Base-by-base conservation (phyloP, 768 basidiomycete genomes). In the Glaciozyma antarctica region DNA sequence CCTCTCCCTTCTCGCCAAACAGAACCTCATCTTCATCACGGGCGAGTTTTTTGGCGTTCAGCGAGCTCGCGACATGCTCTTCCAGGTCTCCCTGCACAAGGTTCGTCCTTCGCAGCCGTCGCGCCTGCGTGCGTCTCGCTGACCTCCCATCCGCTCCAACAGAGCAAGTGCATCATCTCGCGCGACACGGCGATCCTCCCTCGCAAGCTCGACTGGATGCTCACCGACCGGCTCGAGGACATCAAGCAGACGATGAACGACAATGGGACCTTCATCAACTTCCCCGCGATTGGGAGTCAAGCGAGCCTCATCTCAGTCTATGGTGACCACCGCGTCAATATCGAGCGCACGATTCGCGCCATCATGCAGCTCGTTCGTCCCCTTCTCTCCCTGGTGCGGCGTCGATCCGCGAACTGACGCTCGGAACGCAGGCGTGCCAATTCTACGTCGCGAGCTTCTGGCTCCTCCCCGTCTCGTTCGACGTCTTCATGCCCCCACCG, bases 31-130 rank as follows among this genome's bases (percentile, higher is more conserved):
- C 66, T 99, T 89, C 87, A 92, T 99, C 72, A 97, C 94, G 0
- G 94, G 94, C 49, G 94, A 97, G 77, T 95, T 94, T 75, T 94
- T 97, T 69, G 89, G 89, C 22, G 93, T 97, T 16, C 90, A 94
- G 75, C 80, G 94, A 58, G 94, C 94, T 16, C 82, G 89, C 69
- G 94, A 97, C 74, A 97, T 95, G 93, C 78, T 99, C 15, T 86
- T 85, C 76, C 88, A 93, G 75, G 81, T 90, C 24, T 88, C 92
- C 9, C 79, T 86, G 63, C 86, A 82, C 74, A 97, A 97, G 83
- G 92, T 89, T 65, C 41, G 81, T 74, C 24, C 10, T 58, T 5
- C 26, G 47, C 47, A 48, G 47, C 47, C 22, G 4, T 21, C 47
- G 13, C 2, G 47, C 12, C 47, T 16, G 47, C 44, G 26, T 28